phyloP scores from a whole-genome alignment of 768 basidiomycete genomes.

The Tylopilus subfusipes region DNA sequence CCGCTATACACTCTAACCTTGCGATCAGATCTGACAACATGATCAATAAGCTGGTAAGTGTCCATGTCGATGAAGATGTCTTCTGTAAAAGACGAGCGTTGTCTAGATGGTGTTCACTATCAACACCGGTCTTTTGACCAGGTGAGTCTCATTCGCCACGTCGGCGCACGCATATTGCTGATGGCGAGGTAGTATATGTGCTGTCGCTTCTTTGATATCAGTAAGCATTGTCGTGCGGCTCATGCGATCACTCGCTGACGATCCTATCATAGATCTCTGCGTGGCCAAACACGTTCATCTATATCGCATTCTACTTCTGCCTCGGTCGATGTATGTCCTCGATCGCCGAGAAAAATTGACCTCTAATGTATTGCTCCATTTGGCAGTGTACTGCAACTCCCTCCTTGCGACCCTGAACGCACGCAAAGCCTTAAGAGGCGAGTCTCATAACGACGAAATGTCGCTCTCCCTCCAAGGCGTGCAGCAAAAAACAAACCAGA shows the following conservation, averaged over 20 bases:
- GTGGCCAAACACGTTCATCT: slow-evolving; percentile 52
- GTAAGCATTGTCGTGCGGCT: slow-evolving; percentile 25
- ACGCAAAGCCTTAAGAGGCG: slow-evolving; percentile 44
- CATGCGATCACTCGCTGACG: neutral
- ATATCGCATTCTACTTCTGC: slow-evolving; percentile 63
- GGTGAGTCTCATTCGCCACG: slow-evolving; percentile 6
- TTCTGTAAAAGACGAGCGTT: neutral
- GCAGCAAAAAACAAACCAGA: slow-evolving; percentile 22
- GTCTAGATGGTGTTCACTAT: slow-evolving; percentile 50
- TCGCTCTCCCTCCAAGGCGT: slow-evolving; percentile 31
- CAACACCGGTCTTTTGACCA: slow-evolving; percentile 37
- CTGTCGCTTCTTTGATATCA: slow-evolving; percentile 56
- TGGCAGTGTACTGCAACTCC: slow-evolving; percentile 58
- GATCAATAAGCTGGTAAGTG: slow-evolving; percentile 44
- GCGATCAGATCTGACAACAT: slow-evolving; percentile 45
- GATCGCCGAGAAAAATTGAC: neutral
- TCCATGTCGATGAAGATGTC: neutral
- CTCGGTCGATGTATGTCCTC: slow-evolving; percentile 52
- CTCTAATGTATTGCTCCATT: neutral
- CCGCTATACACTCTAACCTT: neutral
- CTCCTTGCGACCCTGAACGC: slow-evolving; percentile 61
- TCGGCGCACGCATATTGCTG: neutral
- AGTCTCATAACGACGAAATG: slow-evolving; percentile 25
- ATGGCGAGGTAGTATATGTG: slow-evolving; percentile 41
- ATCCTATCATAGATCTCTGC: slow-evolving; percentile 42